Evolutionary conservation across 176 grass and related monocot species (phyloP).

Genomic region (Luzula sylvatica): DNA sequence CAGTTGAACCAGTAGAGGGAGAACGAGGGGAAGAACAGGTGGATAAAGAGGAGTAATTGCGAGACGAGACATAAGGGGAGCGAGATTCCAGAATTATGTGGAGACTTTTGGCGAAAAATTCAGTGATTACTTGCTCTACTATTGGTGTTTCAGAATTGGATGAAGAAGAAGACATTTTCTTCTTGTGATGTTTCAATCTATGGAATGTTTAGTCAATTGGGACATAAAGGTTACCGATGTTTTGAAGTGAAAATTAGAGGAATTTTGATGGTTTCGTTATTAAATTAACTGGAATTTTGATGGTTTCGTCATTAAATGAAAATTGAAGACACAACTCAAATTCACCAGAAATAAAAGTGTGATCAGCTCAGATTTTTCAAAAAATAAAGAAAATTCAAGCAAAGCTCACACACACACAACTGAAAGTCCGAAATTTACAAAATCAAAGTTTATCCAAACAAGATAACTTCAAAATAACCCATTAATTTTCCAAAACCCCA

Average conservation of each 20-base stretch:
- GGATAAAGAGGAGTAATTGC: conserved; percentile 36
- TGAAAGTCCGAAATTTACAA: neutral
- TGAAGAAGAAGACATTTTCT: conserved; percentile 10
- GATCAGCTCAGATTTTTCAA: conserved; percentile 19
- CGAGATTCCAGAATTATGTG: conserved; percentile 90
- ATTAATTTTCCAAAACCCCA: too few relatives aligned
- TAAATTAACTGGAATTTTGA: too few relatives aligned
- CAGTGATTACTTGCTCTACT: conserved; percentile 90
- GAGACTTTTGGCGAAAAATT: conserved; percentile 88
- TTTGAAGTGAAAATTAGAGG: neutral
- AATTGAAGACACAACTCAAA: too few relatives aligned
- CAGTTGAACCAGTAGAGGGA: conserved; percentile 32
- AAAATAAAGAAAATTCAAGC: neutral
- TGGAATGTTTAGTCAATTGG: neutral
- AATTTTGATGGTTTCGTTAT: neutral
- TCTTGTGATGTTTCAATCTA: neutral
- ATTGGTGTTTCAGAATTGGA: conserved; percentile 46
- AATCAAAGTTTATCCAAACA: neutral
- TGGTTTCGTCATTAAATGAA: too few relatives aligned
- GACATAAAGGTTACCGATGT: neutral
- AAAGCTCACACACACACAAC: conserved; percentile 14
- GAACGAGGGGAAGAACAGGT: conserved; percentile 19
- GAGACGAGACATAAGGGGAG: conserved; percentile 72
- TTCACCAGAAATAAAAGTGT: conserved; percentile 2
- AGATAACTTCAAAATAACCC: neutral